Conservation (phyloP, 352 stramenopile species). For the Phytopythium ostracodes region DNA sequence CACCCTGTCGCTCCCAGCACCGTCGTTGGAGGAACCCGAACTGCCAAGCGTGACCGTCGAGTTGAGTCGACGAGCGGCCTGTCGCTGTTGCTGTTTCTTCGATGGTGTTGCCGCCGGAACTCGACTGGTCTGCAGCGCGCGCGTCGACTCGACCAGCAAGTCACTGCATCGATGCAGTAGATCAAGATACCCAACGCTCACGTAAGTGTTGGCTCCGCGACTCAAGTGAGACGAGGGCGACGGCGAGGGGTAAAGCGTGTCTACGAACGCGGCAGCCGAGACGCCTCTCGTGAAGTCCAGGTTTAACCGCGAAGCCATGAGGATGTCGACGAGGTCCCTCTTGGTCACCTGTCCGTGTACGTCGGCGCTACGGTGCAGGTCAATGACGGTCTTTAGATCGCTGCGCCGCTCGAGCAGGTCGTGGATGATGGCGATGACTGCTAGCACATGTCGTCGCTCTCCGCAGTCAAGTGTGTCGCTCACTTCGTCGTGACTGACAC, state of each 20-base stretch:
- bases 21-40: not conserved
- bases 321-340: conserved; percentile 55
- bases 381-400: conserved; percentile 68
- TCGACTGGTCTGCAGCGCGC: conserved; percentile 16
- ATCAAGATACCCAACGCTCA: conserved; percentile 41
- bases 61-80: conserved; percentile 37
- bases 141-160: conserved; percentile 33
- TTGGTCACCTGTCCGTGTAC: conserved; percentile 57
- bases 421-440: conserved; percentile 53
- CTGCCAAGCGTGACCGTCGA: conserved; percentile 13
- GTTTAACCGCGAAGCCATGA: conserved; percentile 55
- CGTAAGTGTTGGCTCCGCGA: not conserved
- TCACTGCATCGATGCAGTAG: conserved; percentile 60
- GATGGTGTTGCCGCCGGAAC: not conserved
- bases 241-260: conserved; percentile 46
- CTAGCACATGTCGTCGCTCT: conserved; percentile 23
- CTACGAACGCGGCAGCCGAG: conserved; percentile 50
- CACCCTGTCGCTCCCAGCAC: not conserved
- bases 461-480: conserved; percentile 14
- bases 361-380: conserved; percentile 54
- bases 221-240: not conserved
- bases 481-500: not conserved
- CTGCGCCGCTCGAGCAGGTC: conserved; percentile 65
- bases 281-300: conserved; percentile 50
- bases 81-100: conserved; percentile 25